Evolutionary conservation across 805 yeast species (phyloP).

Genomic region (Kluyveromyces starmeri): DNA sequence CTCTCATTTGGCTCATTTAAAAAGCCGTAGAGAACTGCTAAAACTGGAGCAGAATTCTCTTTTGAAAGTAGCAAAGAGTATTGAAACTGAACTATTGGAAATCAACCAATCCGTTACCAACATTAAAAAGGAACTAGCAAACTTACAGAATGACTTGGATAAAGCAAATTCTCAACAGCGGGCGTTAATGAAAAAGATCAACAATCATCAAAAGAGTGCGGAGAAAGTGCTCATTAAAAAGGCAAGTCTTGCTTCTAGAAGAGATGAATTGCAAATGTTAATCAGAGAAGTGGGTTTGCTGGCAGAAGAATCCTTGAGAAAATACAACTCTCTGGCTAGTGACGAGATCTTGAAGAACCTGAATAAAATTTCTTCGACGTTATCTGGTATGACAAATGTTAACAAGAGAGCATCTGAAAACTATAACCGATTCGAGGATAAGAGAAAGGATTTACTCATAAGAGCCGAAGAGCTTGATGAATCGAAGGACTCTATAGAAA

Average conservation of each 20-base stretch:
- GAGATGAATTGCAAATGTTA: conserved; percentile 63
- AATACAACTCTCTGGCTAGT: conserved; percentile 38
- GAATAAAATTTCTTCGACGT: conserved; percentile 44
- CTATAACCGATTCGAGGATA: conserved; percentile 59
- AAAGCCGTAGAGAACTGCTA: conserved; percentile 19
- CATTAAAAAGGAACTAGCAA: conserved; percentile 23
- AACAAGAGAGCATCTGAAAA: conserved; percentile 89
- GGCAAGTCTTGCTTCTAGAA: conserved; percentile 46
- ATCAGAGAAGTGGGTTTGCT: conserved; percentile 81
- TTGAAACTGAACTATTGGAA: conserved; percentile 24
- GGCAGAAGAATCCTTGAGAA: conserved; percentile 72
- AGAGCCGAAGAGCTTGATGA: conserved; percentile 62
- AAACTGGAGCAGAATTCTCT: conserved; percentile 25
- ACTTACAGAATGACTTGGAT: conserved; percentile 34
- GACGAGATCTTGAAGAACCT: conserved; percentile 46
- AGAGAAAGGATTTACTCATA: conserved; percentile 53
- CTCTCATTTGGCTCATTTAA: conserved; percentile 12
- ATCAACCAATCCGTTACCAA: conserved; percentile 22
- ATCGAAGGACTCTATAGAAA: conserved; percentile 65
- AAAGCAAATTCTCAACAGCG: conserved; percentile 52
- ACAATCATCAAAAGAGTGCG: conserved; percentile 49
- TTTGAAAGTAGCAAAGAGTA: conserved; percentile 22
- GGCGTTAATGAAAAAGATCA: conserved; percentile 44
- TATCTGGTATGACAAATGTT: conserved; percentile 63
- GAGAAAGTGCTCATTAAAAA: conserved; percentile 60